These are phyloP conservation scores for Brassica hybrid DNA, from an alignment of 441 rosid species.

Conservation along the genomic window DNA sequence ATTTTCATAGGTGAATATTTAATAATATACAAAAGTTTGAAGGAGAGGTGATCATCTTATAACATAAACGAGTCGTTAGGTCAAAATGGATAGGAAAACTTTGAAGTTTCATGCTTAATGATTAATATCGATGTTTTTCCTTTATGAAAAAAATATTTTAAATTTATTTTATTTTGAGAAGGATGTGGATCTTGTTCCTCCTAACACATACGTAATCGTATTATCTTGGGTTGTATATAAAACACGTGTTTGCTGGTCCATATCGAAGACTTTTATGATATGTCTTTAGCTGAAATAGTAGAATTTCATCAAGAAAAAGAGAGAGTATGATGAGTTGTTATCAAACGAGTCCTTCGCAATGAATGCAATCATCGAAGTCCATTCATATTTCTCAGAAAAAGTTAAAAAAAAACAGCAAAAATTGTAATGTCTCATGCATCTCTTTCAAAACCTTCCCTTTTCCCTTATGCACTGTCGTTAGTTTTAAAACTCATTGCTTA, in stretches of 20 bases:
- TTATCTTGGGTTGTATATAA: too few species aligned
- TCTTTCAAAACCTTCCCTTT: conserved; percentile 36
- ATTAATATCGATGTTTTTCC: neutral
- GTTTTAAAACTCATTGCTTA: conserved; percentile 38
- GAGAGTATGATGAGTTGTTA: conserved; percentile 44
- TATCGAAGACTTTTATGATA: conserved; percentile 16
- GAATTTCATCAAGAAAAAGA: too few species aligned
- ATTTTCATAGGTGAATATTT: neutral
- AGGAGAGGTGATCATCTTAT: too few species aligned
- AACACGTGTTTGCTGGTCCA: conserved; percentile 24
- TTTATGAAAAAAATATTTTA: neutral
- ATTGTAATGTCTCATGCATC: conserved; percentile 39
- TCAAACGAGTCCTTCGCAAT: conserved; percentile 41
- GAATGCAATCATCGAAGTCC: conserved; percentile 40
- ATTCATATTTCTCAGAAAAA: neutral
- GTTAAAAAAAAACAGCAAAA: neutral
- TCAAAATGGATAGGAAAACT: too few species aligned
- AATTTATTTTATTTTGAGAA: conserved; percentile 1
- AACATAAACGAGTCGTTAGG: too few species aligned
- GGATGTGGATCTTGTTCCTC: neutral
- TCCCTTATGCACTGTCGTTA: conserved; percentile 36
- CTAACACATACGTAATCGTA: neutral
- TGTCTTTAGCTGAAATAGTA: conserved; percentile 31
- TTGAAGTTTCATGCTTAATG: conserved; percentile 2
- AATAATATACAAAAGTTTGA: too few species aligned